A percentile compares a stretch with the other conserved stretches of the same genome.
Evolutionary conservation across 805 yeast species (phyloP).

Genomic region (Metahyphopichia silvanorum): DNA sequence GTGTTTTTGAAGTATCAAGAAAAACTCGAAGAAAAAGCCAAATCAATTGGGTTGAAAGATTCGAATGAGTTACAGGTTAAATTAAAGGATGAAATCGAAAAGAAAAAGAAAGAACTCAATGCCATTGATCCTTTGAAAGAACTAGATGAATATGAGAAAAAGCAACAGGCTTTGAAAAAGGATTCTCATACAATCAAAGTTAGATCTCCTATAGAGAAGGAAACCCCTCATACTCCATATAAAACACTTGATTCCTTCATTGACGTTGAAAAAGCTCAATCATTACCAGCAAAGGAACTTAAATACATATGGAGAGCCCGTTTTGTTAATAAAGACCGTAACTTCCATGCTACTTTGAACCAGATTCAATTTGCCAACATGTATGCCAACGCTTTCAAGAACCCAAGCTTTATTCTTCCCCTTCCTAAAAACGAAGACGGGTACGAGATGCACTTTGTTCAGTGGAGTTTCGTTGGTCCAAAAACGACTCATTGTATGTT

Average conservation of each 20-base stretch:
- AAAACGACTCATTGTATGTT: conserved; percentile 83
- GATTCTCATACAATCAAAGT: conserved; percentile 27
- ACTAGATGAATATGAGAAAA: conserved; percentile 52
- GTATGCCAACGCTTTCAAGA: conserved; percentile 59
- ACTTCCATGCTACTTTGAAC: conserved; percentile 64
- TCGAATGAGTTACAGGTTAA: conserved; percentile 61
- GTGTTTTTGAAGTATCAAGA: conserved; percentile 19
- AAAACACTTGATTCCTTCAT: conserved; percentile 71
- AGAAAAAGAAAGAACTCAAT: conserved; percentile 52
- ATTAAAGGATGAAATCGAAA: conserved; percentile 58
- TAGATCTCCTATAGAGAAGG: conserved; percentile 31
- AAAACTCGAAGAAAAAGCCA: conserved; percentile 34
- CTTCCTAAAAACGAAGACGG: conserved; percentile 63
- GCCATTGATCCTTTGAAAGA: conserved; percentile 69
- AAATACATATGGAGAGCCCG: conserved; percentile 89
- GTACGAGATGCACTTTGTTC: conserved; percentile 84
- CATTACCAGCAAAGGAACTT: conserved; percentile 58
- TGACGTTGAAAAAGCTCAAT: conserved; percentile 61
- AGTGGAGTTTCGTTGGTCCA: conserved; percentile 89
- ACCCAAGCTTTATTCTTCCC: conserved; percentile 88
- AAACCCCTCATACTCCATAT: conserved; percentile 48
- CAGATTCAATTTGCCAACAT: conserved; percentile 59
- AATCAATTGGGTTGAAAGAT: conserved; percentile 29
- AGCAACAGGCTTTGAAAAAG: conserved; percentile 24
- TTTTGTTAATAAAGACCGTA: conserved; percentile 57